A percentile compares a stretch with the other conserved stretches of the same genome.
These are phyloP conservation scores for Umbelopsis ramanniana DNA, from an alignment of 192 early-diverging fungal genomes.

Conservation along the genomic window DNA sequence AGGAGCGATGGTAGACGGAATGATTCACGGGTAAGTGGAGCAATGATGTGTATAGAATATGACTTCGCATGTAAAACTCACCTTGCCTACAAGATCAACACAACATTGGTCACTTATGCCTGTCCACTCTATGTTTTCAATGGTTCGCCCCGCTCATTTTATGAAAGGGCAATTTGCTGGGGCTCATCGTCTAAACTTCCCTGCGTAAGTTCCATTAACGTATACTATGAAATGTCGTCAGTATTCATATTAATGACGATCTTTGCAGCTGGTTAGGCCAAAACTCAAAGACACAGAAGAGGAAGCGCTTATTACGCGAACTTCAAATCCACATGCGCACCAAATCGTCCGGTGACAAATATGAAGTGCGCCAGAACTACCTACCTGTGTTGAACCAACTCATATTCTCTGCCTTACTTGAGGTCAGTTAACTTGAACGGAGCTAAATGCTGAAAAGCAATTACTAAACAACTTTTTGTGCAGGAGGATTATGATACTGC, in stretches of 20 bases:
- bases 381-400: conserved; percentile 70
- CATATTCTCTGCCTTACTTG: conserved; percentile 58
- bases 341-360: conserved; percentile 80
- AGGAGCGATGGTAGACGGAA: conserved; percentile 78
- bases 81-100: conserved; percentile 49
- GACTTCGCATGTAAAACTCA: background rate
- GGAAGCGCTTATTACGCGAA: conserved; percentile 72
- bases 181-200: conserved; percentile 30
- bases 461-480: conserved; percentile 18
- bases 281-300: conserved; percentile 81
- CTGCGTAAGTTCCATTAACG: conserved; percentile 38
- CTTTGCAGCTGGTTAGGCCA: conserved; percentile 84
- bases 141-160: conserved; percentile 83
- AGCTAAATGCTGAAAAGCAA: background rate
- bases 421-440: conserved; percentile 36
- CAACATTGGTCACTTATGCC: conserved; percentile 95
- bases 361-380: conserved; percentile 86
- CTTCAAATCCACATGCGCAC: conserved; percentile 89
- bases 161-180: conserved; percentile 67
- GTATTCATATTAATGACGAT: conserved; percentile 10
- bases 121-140: conserved; percentile 82
- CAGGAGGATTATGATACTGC: conserved; percentile 68
- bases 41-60: conserved; percentile 19
- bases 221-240: background rate
- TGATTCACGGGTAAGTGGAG: conserved; percentile 63